Base-by-base conservation (phyloP, 805 yeast genomes). In the Komagataella pseudopastoris region DNA sequence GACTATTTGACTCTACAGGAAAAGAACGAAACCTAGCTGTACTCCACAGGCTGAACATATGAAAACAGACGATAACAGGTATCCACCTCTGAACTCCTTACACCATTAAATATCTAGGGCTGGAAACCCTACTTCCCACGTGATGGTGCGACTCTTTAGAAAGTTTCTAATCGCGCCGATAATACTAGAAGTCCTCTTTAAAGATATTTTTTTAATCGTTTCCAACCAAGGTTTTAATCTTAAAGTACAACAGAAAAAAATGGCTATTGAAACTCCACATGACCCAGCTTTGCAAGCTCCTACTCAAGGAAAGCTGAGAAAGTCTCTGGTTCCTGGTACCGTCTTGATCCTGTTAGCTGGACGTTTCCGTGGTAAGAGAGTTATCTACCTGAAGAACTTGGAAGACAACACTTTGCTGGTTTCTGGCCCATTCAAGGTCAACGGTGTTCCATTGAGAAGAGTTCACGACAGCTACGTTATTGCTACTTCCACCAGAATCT, bases 321-420 rank as follows among this genome's bases (percentile, higher is more conserved):
- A 95, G 67, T 87, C 67, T 30, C 58, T 65, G 51, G 67, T 64
- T 50, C 97, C 97, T 75, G 99, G 99, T 74, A 86, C 97, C 69
- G 97, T 91, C 64, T 80, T 93, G 72, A 91, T 91, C 75, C 78
- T 91, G 74, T 83, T 91, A 71, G 97, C 99, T 68, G 99, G 99
- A 72, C 88, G 96, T 77, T 91, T 89, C 95, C 88, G 99, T 78
- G 99, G 99, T 75, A 93, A 91, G 88, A 90, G 98, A 80, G 99
- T 93, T 66, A 97, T 91, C 61, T 86, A 85, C 86, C 84, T 91
- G 73, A 91, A 91, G 85, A 77, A 85, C 75, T 82, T 93, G 71
- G 96, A 89, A 78, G 98, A 93, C 83, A 88, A 88, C 89, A 91
- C 97, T 60, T 79, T 91, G 68, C 85, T 91, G 70, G 96, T 91